Percentiles rank a stretch among this genome's conserved stretches.
Evolutionary conservation across 2,329 filamentous ascomycete genomes (phyloP).

Genomic region (Simplicillium aogashimaense): DNA sequence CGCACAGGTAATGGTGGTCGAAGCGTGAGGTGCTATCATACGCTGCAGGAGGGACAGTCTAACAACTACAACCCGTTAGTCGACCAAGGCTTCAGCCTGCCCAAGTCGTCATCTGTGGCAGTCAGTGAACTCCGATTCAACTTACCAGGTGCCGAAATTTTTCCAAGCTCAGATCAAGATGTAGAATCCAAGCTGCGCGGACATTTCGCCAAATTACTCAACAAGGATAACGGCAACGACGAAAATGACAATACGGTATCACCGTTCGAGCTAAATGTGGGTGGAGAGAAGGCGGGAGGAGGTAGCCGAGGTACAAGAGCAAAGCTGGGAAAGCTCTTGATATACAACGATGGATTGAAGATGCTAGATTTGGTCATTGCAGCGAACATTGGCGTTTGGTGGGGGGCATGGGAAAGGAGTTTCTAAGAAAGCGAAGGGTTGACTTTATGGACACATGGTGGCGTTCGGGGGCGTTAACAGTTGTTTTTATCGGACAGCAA

Average conservation of each 20-base stretch:
- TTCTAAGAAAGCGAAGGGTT: slow-evolving; percentile 14
- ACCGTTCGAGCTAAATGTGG: slow-evolving; percentile 62
- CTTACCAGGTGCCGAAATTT: slow-evolving; percentile 52
- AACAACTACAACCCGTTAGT: slow-evolving; percentile 34
- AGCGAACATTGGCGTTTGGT: slow-evolving; percentile 88
- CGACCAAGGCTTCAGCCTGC: slow-evolving; percentile 18
- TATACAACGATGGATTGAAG: slow-evolving; percentile 82
- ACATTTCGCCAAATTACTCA: slow-evolving; percentile 30
- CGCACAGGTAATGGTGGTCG: slow-evolving; percentile 66
- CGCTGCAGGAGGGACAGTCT: slow-evolving; percentile 36
- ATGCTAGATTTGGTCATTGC: slow-evolving; percentile 92
- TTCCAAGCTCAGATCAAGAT: slow-evolving; percentile 25
- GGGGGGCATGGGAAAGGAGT: slow-evolving; percentile 69
- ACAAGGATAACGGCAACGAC: slow-evolving; percentile 23
- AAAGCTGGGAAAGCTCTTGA: slow-evolving; percentile 87
- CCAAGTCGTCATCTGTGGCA: slow-evolving; percentile 26
- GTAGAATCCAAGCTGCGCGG: slow-evolving; percentile 23
- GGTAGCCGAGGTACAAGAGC: slow-evolving; percentile 77
- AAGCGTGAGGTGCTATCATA: slow-evolving; percentile 64
- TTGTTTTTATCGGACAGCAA: too few relatives aligned
- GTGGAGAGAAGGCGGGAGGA: slow-evolving; percentile 75
- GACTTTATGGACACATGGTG: slow-evolving; percentile 1
- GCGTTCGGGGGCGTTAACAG: not conserved
- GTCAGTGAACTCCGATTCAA: slow-evolving; percentile 90
- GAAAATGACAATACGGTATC: slow-evolving; percentile 26